A percentile compares a stretch with the other conserved stretches of the same genome.
These are phyloP conservation scores for Fulvia fulva DNA, from an alignment of 2,329 filamentous ascomycete species.

Conservation along the genomic window DNA sequence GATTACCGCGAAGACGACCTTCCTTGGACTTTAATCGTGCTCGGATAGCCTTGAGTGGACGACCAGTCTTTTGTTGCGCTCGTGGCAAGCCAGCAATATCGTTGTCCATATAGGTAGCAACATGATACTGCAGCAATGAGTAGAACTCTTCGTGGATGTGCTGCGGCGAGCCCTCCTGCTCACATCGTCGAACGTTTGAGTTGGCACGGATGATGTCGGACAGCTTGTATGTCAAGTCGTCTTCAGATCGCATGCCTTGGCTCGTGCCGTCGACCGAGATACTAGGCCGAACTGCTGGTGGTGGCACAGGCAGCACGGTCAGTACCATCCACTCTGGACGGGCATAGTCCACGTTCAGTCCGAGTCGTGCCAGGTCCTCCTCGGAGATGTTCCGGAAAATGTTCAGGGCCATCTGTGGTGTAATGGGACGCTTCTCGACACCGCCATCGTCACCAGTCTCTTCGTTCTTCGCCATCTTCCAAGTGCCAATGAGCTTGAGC, in stretches of 20 bases:
- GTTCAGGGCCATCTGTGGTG: slow-evolving; percentile 76
- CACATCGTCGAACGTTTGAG: slow-evolving; percentile 85
- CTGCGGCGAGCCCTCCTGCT: slow-evolving; percentile 83
- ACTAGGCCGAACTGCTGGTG: slow-evolving; percentile 91
- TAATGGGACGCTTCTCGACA: slow-evolving; percentile 77
- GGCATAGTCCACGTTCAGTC: slow-evolving; percentile 89
- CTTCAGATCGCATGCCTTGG: slow-evolving; percentile 88
- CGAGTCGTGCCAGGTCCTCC: slow-evolving; percentile 78
- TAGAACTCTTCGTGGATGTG: slow-evolving; percentile 92
- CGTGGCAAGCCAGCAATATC: slow-evolving; percentile 95
- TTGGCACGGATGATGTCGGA: slow-evolving; percentile 98
- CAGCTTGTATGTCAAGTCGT: slow-evolving; percentile 98
- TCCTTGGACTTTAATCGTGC: slow-evolving; percentile 98
- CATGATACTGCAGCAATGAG: slow-evolving; percentile 89
- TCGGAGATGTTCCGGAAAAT: slow-evolving; percentile 83
- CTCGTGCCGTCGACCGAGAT: slow-evolving; percentile 95
- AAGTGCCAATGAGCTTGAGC: slow-evolving; percentile 73
- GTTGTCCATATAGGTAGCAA: slow-evolving; percentile 99
- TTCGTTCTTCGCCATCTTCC: slow-evolving; percentile 68
- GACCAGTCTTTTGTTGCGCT: slow-evolving; percentile 92
- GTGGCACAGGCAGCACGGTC: slow-evolving; percentile 89
- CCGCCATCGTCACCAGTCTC: slow-evolving; percentile 63
- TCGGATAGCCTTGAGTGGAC: slow-evolving; percentile 93
- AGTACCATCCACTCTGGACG: slow-evolving; percentile 98
- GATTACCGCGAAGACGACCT: slow-evolving; percentile 91